Evolutionary conservation across 2,329 filamentous ascomycete species (phyloP).

Genomic region (Fusarium tuaranense): DNA sequence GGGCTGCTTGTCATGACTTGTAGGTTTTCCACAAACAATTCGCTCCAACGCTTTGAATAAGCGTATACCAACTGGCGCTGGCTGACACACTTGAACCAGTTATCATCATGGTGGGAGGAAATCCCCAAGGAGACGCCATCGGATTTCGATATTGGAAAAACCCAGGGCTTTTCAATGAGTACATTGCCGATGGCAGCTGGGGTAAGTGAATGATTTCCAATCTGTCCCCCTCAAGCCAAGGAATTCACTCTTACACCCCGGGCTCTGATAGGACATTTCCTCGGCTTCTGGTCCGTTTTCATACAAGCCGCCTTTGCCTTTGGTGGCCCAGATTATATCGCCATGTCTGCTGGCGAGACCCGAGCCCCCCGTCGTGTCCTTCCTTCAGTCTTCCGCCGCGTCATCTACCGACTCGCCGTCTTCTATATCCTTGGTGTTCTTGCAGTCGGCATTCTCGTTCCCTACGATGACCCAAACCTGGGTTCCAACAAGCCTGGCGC

Average conservation of each 20-base stretch:
- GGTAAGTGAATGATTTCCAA: slow-evolving; percentile 35
- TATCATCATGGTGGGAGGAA: slow-evolving; percentile 74
- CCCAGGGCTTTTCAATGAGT: neutral
- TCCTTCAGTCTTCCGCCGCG: slow-evolving; percentile 75
- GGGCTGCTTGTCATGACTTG: slow-evolving; percentile 69
- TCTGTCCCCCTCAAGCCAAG: neutral
- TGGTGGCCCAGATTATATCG: slow-evolving; percentile 73
- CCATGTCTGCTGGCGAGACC: slow-evolving; percentile 65
- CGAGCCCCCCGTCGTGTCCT: slow-evolving; percentile 72
- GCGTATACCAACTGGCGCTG: neutral
- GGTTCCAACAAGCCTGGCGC: slow-evolving; percentile 58
- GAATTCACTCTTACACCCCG: slow-evolving; percentile 39
- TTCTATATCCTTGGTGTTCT: slow-evolving; percentile 77
- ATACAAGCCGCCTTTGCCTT: slow-evolving; percentile 76
- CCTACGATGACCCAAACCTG: slow-evolving; percentile 57
- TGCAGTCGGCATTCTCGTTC: slow-evolving; percentile 63
- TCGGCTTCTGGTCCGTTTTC: slow-evolving; percentile 64
- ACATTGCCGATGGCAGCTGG: slow-evolving; percentile 29
- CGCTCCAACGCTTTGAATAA: neutral
- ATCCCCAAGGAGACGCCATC: slow-evolving; percentile 68
- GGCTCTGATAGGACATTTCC: slow-evolving; percentile 59
- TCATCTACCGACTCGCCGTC: slow-evolving; percentile 76
- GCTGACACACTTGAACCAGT: slow-evolving; percentile 45
- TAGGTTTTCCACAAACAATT: neutral
- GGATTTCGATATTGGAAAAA: slow-evolving; percentile 66